Conservation (phyloP, 768 basidiomycete genomes). For the Tephrocybe sp. region DNA sequence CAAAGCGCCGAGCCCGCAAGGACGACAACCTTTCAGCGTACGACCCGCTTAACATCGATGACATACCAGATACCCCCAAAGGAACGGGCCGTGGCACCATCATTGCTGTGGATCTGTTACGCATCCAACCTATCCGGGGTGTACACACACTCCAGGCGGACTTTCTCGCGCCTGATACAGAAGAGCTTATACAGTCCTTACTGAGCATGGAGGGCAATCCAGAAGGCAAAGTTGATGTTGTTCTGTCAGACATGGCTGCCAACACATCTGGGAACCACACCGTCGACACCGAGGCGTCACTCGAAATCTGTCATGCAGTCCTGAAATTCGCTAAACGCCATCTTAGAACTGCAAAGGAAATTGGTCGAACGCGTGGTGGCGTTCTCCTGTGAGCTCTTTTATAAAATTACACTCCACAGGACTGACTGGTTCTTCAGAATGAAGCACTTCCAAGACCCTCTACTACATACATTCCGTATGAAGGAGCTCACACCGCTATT, state of each 20-base stretch:
- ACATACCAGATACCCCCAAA: slow-evolving; percentile 3
- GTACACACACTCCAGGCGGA: slow-evolving; percentile 75
- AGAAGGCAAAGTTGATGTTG: slow-evolving; percentile 62
- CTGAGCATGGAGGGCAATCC: slow-evolving; percentile 24
- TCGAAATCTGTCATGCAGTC: slow-evolving; percentile 75
- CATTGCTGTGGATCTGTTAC: slow-evolving; percentile 79
- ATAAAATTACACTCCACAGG: not conserved
- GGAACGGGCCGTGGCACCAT: slow-evolving; percentile 32
- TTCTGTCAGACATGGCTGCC: slow-evolving; percentile 89
- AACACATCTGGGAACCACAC: slow-evolving; percentile 71
- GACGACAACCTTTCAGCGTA: slow-evolving; percentile 17
- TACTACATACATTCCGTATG: slow-evolving; percentile 61
- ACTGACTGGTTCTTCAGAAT: slow-evolving; percentile 43
- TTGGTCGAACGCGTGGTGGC: slow-evolving; percentile 43
- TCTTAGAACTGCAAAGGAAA: slow-evolving; percentile 43
- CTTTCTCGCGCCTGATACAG: slow-evolving; percentile 62
- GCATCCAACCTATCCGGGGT: slow-evolving; percentile 67
- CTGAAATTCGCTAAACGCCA: slow-evolving; percentile 60
- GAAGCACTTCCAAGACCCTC: slow-evolving; percentile 82
- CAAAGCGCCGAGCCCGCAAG: slow-evolving; percentile 9
- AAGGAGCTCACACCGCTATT: slow-evolving; percentile 63
- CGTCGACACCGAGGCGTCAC: slow-evolving; percentile 63
- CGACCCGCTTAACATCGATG: slow-evolving; percentile 44
- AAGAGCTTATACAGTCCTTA: slow-evolving; percentile 37
- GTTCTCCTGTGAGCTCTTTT: slow-evolving; percentile 51